Evolutionary conservation across 176 grass and related monocot species (phyloP), one percentile per base, ranked within the genome.

Genomic region (Phoenix dactylifera): DNA sequence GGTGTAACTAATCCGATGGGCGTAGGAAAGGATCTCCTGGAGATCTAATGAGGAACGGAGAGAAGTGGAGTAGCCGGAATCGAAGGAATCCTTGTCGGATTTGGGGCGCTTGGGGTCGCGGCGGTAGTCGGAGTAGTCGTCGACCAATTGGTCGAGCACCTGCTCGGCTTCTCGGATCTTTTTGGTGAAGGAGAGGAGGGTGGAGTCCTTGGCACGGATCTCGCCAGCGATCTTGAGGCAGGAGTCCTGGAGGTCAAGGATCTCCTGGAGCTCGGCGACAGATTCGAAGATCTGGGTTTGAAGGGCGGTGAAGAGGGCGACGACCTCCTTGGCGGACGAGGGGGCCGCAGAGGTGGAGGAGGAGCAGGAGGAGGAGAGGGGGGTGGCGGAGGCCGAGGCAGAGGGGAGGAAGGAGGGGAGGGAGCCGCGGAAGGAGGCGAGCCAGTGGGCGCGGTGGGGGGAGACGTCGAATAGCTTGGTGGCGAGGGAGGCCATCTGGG

Each of bases 261-360:
- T 92, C 60, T 89, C 83, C 63, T 98, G 81, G 26, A 92, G 85
- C 72, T 98, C 84, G 59, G 87, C 60, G 55, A 98, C 84, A 28
- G 93, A 73, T 61, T 89, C 84, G 62, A 89, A 92, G 63, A 98
- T 81, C 66, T 98, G 87, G 59, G 78, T 88, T 79, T 98, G 93
- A 55, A 98, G 81, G 17, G 81, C 67, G 55, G 79, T 92, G 73
- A 86, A 83, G 39, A 80, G 67, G 22, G 93, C 7, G 29, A 92
- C 50, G n/a, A 83, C 72, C 23, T 92, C 93, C 69, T 98, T 85
- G 29, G 84, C 62, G 55, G 93, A 83, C 30, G 75, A 72, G 51
- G 72, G 59, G 50, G 18, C 74, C 26, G 72, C 5, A 39, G 50
- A 52, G 12, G 76, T 58, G 67, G 71, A 55, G 54, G 76, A 49